Percentiles rank a stretch among this genome's conserved stretches.
These are phyloP conservation scores for Coniella vitis DNA, from an alignment of 2,329 filamentous ascomycete genomes.

Conservation along the genomic window DNA sequence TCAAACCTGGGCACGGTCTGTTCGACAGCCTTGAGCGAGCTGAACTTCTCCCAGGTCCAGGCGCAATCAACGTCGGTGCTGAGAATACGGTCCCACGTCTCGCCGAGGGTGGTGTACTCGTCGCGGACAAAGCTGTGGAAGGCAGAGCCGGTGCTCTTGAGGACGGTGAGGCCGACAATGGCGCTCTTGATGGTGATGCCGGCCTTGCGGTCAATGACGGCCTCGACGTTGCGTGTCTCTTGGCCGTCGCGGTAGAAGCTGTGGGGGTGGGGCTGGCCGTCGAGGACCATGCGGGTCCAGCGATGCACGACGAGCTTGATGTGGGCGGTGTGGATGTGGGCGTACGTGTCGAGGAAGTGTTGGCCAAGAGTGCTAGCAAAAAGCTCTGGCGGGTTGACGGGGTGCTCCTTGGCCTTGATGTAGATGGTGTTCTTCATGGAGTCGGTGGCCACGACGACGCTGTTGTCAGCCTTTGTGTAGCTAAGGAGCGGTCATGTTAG, in stretches of 20 bases:
- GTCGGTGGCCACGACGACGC: constrained; percentile 90
- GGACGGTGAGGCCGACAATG: constrained; percentile 75
- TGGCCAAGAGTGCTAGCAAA: constrained; percentile 78
- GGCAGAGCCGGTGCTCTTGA: constrained; percentile 93
- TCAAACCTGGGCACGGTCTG: constrained; percentile 63
- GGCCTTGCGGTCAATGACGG: constrained; percentile 55
- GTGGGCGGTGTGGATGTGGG: constrained; percentile 80
- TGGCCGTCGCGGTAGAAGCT: constrained; percentile 86
- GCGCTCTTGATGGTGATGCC: constrained; percentile 72
- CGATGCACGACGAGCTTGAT: constrained; percentile 77
- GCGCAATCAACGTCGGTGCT: constrained; percentile 84
- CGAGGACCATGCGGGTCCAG: constrained; percentile 83
- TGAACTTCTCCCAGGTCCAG: constrained; percentile 79
- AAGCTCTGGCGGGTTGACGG: constrained; percentile 86
- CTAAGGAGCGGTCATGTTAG: constrained; percentile 35
- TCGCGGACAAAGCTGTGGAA: constrained; percentile 94
- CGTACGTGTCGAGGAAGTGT: constrained; percentile 84
- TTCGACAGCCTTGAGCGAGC: constrained; percentile 59
- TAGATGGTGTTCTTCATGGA: constrained; percentile 97
- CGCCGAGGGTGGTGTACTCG: constrained; percentile 83
- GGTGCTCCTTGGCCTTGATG: constrained; percentile 89
- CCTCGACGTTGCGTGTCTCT: constrained; percentile 80
- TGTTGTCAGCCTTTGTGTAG: constrained; percentile 92
- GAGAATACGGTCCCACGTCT: constrained; percentile 92
- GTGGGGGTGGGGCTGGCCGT: constrained; percentile 88